These are phyloP conservation scores for Xylaria cubensis DNA, from an alignment of 495 filamentous ascomycete genomes.

Conservation along the genomic window DNA sequence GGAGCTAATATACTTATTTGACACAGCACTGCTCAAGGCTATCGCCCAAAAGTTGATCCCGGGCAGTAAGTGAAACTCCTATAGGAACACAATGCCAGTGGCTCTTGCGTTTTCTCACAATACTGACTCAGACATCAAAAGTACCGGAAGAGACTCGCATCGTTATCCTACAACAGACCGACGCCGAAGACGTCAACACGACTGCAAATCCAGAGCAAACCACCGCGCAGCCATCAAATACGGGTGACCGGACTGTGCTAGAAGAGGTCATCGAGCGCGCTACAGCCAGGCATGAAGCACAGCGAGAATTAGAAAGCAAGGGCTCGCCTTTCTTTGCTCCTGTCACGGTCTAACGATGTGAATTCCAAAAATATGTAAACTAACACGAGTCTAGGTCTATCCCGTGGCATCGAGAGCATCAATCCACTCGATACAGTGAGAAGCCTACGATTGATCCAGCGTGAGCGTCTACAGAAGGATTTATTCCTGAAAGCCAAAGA, in stretches of 20 bases:
- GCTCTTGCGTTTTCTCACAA: not conserved
- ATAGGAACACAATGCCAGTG: not conserved
- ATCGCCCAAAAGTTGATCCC: slow-evolving; percentile 81
- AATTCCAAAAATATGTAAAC: slow-evolving; percentile 30
- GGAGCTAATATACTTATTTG: not conserved
- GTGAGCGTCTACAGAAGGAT: slow-evolving; percentile 64
- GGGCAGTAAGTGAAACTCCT: slow-evolving; percentile 50
- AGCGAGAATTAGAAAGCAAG: slow-evolving; percentile 64
- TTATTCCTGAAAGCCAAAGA: slow-evolving; percentile 74
- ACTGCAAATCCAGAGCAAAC: slow-evolving; percentile 33
- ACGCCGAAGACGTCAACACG: slow-evolving; percentile 29
- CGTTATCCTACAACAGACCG: slow-evolving; percentile 75
- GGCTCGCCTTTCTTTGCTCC: slow-evolving; percentile 10
- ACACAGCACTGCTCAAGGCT: slow-evolving; percentile 70
- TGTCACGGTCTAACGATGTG: not conserved
- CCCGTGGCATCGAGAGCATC: slow-evolving; percentile 43
- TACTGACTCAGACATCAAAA: slow-evolving; percentile 11
- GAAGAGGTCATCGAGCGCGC: slow-evolving; percentile 73
- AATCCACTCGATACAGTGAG: slow-evolving; percentile 63
- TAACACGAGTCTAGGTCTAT: slow-evolving; percentile 52
- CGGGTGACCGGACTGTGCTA: slow-evolving; percentile 57
- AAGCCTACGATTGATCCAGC: slow-evolving; percentile 64
- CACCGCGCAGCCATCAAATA: not conserved
- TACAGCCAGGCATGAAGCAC: slow-evolving; percentile 62
- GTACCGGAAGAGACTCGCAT: slow-evolving; percentile 70